phyloP scores from a whole-genome alignment of 352 stramenopile species.

The Pythium utonaiense region DNA sequence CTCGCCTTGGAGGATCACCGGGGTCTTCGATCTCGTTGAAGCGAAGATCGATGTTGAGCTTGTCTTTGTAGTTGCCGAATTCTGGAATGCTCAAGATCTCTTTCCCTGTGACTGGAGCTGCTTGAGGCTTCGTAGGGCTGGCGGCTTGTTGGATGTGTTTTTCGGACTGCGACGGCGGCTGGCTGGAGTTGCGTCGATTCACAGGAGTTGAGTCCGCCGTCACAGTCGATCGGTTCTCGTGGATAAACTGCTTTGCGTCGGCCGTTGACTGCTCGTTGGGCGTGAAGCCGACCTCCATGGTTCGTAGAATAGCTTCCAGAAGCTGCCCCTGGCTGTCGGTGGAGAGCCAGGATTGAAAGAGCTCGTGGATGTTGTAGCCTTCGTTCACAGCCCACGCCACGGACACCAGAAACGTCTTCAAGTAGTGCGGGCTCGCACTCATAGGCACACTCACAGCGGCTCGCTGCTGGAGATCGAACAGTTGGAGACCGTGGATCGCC shows the following conservation, averaged over 20 bases:
- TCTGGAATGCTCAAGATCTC: conserved; percentile 12
- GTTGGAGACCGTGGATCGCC: conserved; percentile 31
- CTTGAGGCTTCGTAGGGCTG: not conserved
- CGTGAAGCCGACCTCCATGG: conserved; percentile 64
- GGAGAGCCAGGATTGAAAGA: conserved; percentile 65
- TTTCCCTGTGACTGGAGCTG: not conserved
- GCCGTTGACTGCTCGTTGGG: conserved; percentile 35
- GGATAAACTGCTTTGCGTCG: conserved; percentile 64
- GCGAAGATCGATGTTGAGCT: conserved; percentile 4
- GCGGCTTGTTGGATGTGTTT: conserved; percentile 3
- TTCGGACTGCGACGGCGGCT: not conserved
- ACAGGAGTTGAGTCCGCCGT: not conserved
- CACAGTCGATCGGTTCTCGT: conserved; percentile 33
- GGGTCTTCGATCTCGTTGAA: conserved; percentile 15
- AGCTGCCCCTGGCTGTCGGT: conserved; percentile 51
- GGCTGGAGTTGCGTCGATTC: conserved; percentile 7
- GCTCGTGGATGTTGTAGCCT: conserved; percentile 66
- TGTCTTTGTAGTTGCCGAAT: conserved; percentile 2
- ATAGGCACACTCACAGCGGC: conserved; percentile 56
- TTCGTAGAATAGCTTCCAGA: conserved; percentile 57
- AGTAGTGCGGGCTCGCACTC: conserved; percentile 50
- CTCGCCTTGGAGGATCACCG: not conserved
- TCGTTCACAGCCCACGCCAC: conserved; percentile 66
- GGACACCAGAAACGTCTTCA: conserved; percentile 59
- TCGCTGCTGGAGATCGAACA: conserved; percentile 79